Evolutionary conservation across 371 early-diverging fungal genomes (phyloP).

Genomic region (Haplosporangium sp.): DNA sequence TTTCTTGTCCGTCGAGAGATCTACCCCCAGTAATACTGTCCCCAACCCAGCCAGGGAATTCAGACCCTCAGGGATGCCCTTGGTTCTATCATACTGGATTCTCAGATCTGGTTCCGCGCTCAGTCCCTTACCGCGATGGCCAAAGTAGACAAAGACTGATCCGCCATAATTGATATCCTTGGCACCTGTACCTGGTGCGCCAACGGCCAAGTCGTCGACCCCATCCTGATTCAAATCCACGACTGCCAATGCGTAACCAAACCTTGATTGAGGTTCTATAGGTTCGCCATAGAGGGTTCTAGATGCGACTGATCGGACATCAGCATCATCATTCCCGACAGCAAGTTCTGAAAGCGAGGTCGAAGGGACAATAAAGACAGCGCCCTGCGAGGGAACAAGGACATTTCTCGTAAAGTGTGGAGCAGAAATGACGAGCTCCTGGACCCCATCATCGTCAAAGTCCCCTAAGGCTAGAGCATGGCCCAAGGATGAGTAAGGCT

Average conservation of each 20-base stretch:
- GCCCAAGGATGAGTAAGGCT: constrained; percentile 70
- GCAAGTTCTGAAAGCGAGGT: neutral
- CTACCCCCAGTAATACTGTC: constrained; percentile 61
- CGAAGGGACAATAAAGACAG: constrained; percentile 64
- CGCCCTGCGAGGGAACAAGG: constrained; percentile 58
- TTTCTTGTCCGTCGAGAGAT: constrained; percentile 73
- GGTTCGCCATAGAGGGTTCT: constrained; percentile 32
- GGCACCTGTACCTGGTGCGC: constrained; percentile 65
- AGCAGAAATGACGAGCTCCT: constrained; percentile 76
- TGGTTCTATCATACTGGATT: constrained; percentile 40
- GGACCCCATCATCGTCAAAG: constrained; percentile 67
- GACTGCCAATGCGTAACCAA: constrained; percentile 76
- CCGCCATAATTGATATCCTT: constrained; percentile 49
- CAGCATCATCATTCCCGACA: constrained; percentile 3
- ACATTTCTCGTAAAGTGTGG: constrained; percentile 58
- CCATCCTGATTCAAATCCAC: constrained; percentile 86
- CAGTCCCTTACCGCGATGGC: constrained; percentile 59
- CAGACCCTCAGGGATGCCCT: constrained; percentile 6
- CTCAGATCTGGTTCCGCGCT: constrained; percentile 49
- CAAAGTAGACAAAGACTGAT: constrained; percentile 75
- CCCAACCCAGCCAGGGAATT: constrained; percentile 59
- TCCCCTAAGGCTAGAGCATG: constrained; percentile 69
- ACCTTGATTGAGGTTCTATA: constrained; percentile 58
- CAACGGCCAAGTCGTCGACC: constrained; percentile 82
- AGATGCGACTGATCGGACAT: constrained; percentile 43